Conservation (phyloP, 495 filamentous ascomycete species). For the Daldinia caldariorum region DNA sequence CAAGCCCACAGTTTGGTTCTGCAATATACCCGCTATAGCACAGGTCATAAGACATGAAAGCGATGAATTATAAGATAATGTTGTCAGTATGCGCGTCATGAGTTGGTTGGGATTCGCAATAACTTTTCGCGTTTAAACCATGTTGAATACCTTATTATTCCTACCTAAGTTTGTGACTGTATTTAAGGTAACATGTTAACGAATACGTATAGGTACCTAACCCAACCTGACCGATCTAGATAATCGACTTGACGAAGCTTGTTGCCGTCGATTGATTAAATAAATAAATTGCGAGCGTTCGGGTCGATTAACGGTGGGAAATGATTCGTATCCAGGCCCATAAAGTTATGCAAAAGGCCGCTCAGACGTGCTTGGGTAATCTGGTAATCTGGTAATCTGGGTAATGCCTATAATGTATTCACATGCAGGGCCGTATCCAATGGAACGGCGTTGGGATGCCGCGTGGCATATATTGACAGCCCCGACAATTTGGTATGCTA, state of each 20-base stretch:
- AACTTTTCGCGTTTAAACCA: slow-evolving; percentile 9
- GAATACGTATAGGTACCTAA: not conserved
- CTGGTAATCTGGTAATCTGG: not conserved
- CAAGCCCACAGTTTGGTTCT: slow-evolving; percentile 41
- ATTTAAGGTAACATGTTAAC: not conserved
- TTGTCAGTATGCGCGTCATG: slow-evolving; percentile 29
- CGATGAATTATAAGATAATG: slow-evolving; percentile 41
- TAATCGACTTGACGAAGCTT: not conserved
- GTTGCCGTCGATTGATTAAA: not conserved
- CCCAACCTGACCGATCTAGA: not conserved
- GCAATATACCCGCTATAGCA: slow-evolving; percentile 42
- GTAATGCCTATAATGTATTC: not conserved
- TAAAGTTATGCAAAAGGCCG: not conserved
- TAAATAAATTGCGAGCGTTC: not conserved
- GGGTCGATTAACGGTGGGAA: too few species aligned
- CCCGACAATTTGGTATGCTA: slow-evolving; percentile 12
- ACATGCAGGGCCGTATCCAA: not conserved
- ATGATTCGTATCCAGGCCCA: too few species aligned
- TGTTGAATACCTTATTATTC: slow-evolving; percentile 28
- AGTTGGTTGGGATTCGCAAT: slow-evolving; percentile 18
- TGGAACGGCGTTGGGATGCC: not conserved
- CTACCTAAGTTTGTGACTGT: slow-evolving; percentile 4
- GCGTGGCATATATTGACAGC: slow-evolving; percentile 1
- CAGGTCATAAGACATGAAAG: slow-evolving; percentile 33
- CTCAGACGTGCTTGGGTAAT: too few species aligned